These are phyloP conservation scores for Didymella sp. DNA, from an alignment of 2,329 filamentous ascomycete genomes.

Conservation along the genomic window DNA sequence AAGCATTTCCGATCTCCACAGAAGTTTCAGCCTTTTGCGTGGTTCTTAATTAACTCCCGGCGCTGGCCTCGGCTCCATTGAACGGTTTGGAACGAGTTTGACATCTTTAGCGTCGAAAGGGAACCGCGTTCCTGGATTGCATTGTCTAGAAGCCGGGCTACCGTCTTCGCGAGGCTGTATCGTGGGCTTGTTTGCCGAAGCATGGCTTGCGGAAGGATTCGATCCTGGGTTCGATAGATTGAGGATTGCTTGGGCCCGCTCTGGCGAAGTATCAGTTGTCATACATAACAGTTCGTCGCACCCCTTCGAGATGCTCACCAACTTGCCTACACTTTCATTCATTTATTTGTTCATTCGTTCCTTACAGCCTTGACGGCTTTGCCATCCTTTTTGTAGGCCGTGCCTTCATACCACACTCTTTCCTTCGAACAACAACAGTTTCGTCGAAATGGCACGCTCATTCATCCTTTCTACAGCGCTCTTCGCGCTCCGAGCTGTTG, in stretches of 20 bases:
- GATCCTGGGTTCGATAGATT: conserved; percentile 26
- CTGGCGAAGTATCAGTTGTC: not conserved
- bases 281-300: conserved; percentile 24
- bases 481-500: conserved; percentile 34
- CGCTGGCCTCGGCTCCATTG: conserved; percentile 24
- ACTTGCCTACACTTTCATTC: conserved; percentile 23
- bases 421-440: conserved; percentile 11
- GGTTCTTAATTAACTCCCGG: conserved; percentile 36
- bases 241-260: conserved; percentile 29
- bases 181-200: conserved; percentile 19
- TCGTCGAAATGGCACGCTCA: conserved; percentile 38
- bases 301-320: conserved; percentile 10
- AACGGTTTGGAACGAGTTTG: conserved; percentile 25
- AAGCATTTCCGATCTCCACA: conserved; percentile 18
- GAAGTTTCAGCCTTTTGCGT: conserved; percentile 23
- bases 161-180: conserved; percentile 18
- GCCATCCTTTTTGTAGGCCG: conserved; percentile 36
- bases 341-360: conserved; percentile 24
- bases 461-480: conserved; percentile 37
- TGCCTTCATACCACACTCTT: conserved; percentile 32
- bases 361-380: conserved; percentile 45
- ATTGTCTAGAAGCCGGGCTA: conserved; percentile 20
- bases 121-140: conserved; percentile 25
- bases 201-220: conserved; percentile 16
- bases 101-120: conserved; percentile 21